Evolutionary conservation across 164 flowering plant genomes (phyloP).

Genomic region (Hamamelis virginiana): DNA sequence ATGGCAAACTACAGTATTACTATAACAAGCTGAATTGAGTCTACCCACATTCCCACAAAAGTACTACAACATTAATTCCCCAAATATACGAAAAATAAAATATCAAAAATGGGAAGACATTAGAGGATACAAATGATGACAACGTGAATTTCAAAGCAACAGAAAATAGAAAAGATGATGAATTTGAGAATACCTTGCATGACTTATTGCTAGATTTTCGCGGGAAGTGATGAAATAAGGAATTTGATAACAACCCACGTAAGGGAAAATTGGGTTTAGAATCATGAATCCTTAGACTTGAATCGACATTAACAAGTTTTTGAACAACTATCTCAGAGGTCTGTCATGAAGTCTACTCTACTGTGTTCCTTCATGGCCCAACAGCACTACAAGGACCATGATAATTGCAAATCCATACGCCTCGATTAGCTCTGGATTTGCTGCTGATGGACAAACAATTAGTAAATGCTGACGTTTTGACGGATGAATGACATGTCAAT

Average conservation of each 20-base stretch:
- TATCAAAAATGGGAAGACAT: not conserved
- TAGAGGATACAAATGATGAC: too few species aligned
- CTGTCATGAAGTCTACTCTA: too few species aligned
- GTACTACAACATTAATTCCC: conserved; percentile 21
- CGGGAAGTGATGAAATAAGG: conserved; percentile 21
- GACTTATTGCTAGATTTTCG: conserved; percentile 16
- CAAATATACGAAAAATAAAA: not conserved
- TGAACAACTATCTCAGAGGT: too few species aligned
- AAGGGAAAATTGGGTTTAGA: conserved; percentile 11
- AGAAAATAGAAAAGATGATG: not conserved
- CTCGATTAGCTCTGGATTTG: too few species aligned
- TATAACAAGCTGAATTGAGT: conserved; percentile 11
- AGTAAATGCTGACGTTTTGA: too few species aligned
- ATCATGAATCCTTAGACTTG: conserved; percentile 22
- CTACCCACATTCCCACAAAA: conserved; percentile 21
- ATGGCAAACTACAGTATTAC: conserved; percentile 15
- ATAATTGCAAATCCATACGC: too few species aligned
- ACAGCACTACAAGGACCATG: too few species aligned
- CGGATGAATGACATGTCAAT: too few species aligned
- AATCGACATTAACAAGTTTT: not conserved
- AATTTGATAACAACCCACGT: conserved; percentile 24
- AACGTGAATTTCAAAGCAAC: not conserved
- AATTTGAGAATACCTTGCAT: conserved; percentile 21
- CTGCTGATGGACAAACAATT: too few species aligned
- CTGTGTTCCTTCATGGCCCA: too few species aligned